Evolutionary conservation across 768 basidiomycete species (phyloP).

Genomic region (Botryobasidium botryosum): DNA sequence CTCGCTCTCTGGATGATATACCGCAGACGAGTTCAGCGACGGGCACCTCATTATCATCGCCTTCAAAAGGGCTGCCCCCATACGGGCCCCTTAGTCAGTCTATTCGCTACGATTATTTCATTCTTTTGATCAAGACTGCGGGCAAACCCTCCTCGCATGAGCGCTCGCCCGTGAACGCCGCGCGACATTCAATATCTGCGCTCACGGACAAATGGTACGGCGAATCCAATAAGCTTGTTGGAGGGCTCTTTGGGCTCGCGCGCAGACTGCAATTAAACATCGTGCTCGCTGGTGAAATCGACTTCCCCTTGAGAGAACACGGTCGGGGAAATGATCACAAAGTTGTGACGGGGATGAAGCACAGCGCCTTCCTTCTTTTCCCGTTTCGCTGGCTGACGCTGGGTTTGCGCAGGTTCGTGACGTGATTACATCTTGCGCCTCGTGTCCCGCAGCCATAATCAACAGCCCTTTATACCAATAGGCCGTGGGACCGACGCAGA

Average conservation of each 20-base stretch:
- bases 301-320: constrained; percentile 81
- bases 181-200: constrained; percentile 85
- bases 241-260: constrained; percentile 85
- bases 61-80: constrained; percentile 90
- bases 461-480: constrained; percentile 20
- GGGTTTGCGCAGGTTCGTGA: constrained; percentile 39
- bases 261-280: constrained; percentile 87
- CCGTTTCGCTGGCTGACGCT: background rate
- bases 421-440: constrained; percentile 39
- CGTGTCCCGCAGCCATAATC: constrained; percentile 4
- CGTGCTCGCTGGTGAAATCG: constrained; percentile 98
- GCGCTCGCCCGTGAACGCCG: constrained; percentile 94
- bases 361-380: constrained; percentile 22
- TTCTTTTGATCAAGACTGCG: constrained; percentile 41
- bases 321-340: constrained; percentile 86
- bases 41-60: constrained; percentile 64
- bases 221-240: constrained; percentile 88
- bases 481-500: constrained; percentile 83
- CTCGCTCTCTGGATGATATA: background rate
- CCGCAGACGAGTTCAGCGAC: no score
- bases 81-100: constrained; percentile 60
- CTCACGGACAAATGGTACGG: constrained; percentile 76
- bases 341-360: constrained; percentile 95
- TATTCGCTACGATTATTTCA: background rate
- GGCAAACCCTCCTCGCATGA: constrained; percentile 99